Base-by-base conservation (phyloP, 2,329 filamentous ascomycete genomes). In the Coleophoma crateriformis region DNA sequence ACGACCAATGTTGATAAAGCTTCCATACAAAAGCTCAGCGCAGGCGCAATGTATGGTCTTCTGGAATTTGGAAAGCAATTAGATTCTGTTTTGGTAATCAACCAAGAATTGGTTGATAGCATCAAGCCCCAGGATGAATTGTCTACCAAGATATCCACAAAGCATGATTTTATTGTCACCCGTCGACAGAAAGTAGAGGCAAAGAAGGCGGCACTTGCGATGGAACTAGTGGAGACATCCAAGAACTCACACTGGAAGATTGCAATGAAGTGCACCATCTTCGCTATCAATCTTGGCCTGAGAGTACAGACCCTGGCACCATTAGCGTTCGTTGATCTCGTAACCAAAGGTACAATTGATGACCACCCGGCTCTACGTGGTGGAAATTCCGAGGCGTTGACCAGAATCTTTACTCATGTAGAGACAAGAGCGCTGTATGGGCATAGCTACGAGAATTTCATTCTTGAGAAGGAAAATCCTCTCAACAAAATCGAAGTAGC, bases 161-260 rank as follows among this genome's bases (percentile, higher is more conserved):
- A 90, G 53, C 82, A 87, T 57, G 75, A 84, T 2, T 86, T 84
- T 57, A 89, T 99, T 57, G 71, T 86, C 50, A 81, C 84, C 55
- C 87, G 92, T 50, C 81, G 91, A 50, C 75, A 74, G 46, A 79
- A 81, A 52, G 90, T 97, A 4, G 94, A 99, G 67, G 75, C 78
- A 48, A 90, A 88, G 71, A 99, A 99, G 71, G 75, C 84, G 0
- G 79, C 81, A 3, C 72, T 99, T 22, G 88, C 91, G 0, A 73
- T 89, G 48, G 90, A 97, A 64, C 75, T 99, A 33, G 86, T 91
- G 4, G 81, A 87, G 51, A 72, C 86, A 52, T 88, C 90, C 2
- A 84, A 82, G 60, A 81, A 81, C 3, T 89, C 90, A 1, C 95
- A 99, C 64, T 99, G 94, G 94, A 97, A 96, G 73, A 91, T 96